These are phyloP conservation scores for Sclerotinia subarctica DNA, from an alignment of 2,329 filamentous ascomycete genomes.

Conservation along the genomic window DNA sequence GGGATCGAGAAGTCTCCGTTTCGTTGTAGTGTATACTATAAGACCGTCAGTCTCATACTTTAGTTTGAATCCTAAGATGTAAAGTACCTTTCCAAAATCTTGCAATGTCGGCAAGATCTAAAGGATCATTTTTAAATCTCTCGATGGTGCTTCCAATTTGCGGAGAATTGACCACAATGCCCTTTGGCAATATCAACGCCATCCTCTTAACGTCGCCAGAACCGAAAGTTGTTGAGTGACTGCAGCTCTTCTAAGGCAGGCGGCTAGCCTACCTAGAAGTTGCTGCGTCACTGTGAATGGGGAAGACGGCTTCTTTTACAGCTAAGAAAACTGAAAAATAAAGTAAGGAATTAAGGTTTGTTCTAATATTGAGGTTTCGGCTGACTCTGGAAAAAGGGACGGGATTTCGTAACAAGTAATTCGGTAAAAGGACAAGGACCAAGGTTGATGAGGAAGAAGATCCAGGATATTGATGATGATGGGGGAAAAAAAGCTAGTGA, in stretches of 20 bases:
- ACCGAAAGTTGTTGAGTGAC: constrained; percentile 24
- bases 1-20: constrained; percentile 57
- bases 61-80: constrained; percentile 6
- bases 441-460: constrained; percentile 3
- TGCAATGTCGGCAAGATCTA: constrained; percentile 50
- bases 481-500: not conserved
- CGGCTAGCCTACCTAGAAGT: constrained; percentile 37
- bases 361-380: not conserved
- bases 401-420: not conserved
- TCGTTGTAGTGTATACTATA: constrained; percentile 59
- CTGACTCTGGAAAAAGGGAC: not conserved
- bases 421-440: not conserved
- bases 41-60: constrained; percentile 25
- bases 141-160: constrained; percentile 55
- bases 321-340: constrained; percentile 8
- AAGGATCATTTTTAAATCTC: constrained; percentile 43
- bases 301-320: constrained; percentile 4
- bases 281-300: constrained; percentile 31
- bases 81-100: constrained; percentile 55
- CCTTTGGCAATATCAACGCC: constrained; percentile 52
- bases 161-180: constrained; percentile 53
- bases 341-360: constrained; percentile 15
- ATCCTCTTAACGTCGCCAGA: constrained; percentile 30
- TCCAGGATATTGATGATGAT: constrained; percentile 7
- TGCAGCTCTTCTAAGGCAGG: constrained; percentile 36